phyloP scores from a whole-genome alignment of 23 red algal genomes.

The Cyanidium caldarium region DNA sequence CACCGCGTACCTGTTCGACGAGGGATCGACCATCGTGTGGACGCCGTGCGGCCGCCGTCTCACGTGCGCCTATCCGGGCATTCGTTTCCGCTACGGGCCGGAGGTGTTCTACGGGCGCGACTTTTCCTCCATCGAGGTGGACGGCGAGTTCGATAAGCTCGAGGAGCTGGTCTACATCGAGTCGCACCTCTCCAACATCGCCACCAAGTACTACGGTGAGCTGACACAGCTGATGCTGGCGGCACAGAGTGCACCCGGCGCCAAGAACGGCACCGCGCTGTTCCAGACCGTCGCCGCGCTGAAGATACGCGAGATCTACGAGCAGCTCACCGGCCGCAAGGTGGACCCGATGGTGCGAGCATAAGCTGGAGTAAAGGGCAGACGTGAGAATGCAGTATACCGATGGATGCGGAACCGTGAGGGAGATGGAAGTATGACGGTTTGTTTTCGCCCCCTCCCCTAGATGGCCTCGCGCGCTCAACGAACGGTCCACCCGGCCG shows the following conservation, averaged over 20 bases:
- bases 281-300: slow-evolving; percentile 84
- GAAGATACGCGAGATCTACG: slow-evolving; percentile 88
- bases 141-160: slow-evolving; percentile 89
- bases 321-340: slow-evolving; percentile 54
- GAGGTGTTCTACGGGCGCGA: slow-evolving; percentile 74
- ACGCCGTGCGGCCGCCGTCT: slow-evolving; percentile 79
- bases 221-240: slow-evolving; percentile 78
- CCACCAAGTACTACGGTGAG: slow-evolving; percentile 97
- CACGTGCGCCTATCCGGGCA: slow-evolving; percentile 85
- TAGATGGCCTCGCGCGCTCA: too few species aligned
- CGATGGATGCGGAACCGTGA: too few species aligned
- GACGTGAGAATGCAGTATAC: too few species aligned
- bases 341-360: slow-evolving; percentile 16
- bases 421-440: too few species aligned
- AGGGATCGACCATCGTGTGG: slow-evolving; percentile 98
- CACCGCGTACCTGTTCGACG: slow-evolving; percentile 72
- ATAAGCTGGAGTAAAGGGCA: too few species aligned
- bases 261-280: slow-evolving; percentile 84
- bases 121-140: slow-evolving; percentile 75
- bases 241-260: slow-evolving; percentile 74
- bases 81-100: slow-evolving; percentile 97
- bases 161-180: slow-evolving; percentile 99
- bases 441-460: too few species aligned
- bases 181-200: slow-evolving; percentile 68
- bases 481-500: too few species aligned